Conservation (phyloP, 2,329 filamentous ascomycete species). For the Pseudogymnoascus pannorum region DNA sequence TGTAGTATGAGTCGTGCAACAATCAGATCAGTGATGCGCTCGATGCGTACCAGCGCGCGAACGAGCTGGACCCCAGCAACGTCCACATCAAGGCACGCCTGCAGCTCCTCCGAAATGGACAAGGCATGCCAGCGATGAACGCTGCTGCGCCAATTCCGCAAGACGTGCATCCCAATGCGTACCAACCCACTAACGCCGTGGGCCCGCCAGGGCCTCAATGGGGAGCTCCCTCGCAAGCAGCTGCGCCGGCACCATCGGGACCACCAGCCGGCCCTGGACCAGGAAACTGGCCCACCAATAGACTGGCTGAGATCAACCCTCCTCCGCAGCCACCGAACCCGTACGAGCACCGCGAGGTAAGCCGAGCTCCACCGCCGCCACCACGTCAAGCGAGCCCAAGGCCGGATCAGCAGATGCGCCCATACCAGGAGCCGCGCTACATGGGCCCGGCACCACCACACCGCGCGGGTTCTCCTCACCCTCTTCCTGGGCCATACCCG, state of each 20-base stretch:
- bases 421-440: constrained; percentile 57
- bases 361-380: constrained; percentile 59
- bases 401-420: constrained; percentile 60
- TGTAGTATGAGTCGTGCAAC: constrained; percentile 93
- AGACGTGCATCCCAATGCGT: constrained; percentile 91
- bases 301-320: constrained; percentile 72
- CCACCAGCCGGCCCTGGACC: constrained; percentile 25
- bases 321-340: constrained; percentile 71
- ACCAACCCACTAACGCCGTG: constrained; percentile 74
- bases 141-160: constrained; percentile 80
- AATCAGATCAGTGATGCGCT: constrained; percentile 96
- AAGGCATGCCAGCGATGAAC: constrained; percentile 59
- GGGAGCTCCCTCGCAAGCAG: constrained; percentile 67
- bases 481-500: constrained; percentile 22
- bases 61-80: constrained; percentile 87
- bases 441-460: constrained; percentile 48
- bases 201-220: constrained; percentile 83
- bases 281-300: constrained; percentile 53
- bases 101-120: constrained; percentile 77
- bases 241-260: constrained; percentile 52
- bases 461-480: constrained; percentile 44
- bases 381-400: constrained; percentile 70
- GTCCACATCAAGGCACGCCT: constrained; percentile 94
- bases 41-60: constrained; percentile 89
- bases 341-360: constrained; percentile 70